Base-by-base conservation (phyloP, 352 stramenopile genomes). In the Phytophthora tubulina region DNA sequence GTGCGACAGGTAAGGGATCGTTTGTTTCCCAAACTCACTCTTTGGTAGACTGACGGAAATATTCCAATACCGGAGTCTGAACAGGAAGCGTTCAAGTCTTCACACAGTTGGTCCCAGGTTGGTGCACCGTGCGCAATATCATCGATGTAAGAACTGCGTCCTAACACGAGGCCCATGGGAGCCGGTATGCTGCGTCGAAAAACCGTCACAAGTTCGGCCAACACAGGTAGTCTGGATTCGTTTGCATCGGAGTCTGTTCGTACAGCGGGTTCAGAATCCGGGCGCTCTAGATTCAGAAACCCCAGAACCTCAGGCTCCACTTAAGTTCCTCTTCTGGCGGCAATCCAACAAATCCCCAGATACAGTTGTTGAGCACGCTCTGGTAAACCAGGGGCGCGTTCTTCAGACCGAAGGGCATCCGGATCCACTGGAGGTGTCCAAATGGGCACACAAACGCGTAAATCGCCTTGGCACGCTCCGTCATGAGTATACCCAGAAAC, bases 381-480 rank as follows among this genome's bases (percentile, higher is more conserved):
- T 48, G 51, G 11, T 56, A 58, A 3, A 58, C 9, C 4, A 44
- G 17, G 2, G 33, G 51, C 3, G 51, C 51, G 7, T 58, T 58
- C 35, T 36, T 58, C 9, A 58, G 15, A 11, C 51, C 51, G 3
- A 58, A 58, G 4, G 35, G 51, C 51, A 58, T 58, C 4, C 51
- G 11, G 7, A 58, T 30, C 51, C 51, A 58, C 51, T 58, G 51
- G 10, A 59, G 46, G 38, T 59, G 52, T 59, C 52, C 33, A 32
- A 59, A 35, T 35, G 33, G 33, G 9, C 35, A 59, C 7, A 59
- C 10, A 11, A 59, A 59, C 10, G 52, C 35, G 4, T 32, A 59
- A 10, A 59, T 48, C 33, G 46, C 4, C 52, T 41, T 56, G 6
- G 50, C 50, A 1, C 50, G 30, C 8, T 56, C 50, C 2, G 50